Evolutionary conservation across 2,329 filamentous ascomycete species (phyloP).

Genomic region (Aspergillus sp.): DNA sequence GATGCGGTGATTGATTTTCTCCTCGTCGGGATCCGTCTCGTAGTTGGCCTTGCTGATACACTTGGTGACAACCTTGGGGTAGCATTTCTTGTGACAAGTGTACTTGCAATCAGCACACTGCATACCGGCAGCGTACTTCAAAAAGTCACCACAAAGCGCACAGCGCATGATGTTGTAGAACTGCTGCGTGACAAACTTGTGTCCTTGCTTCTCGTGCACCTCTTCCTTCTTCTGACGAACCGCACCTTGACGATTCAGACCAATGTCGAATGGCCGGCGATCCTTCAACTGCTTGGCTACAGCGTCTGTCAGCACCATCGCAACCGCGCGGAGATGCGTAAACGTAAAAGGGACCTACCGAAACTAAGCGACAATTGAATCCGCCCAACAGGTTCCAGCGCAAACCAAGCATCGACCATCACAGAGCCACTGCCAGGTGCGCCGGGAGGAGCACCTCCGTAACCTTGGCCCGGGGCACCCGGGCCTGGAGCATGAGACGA

Average conservation of each 20-base stretch:
- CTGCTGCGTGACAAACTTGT: conserved; percentile 98
- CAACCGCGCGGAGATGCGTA: background rate
- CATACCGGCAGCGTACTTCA: conserved; percentile 98
- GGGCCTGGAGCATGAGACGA: conserved; percentile 27
- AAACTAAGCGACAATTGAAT: conserved; percentile 92
- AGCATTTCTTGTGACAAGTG: conserved; percentile 98
- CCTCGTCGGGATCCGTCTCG: conserved; percentile 96
- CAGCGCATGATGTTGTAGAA: conserved; percentile 99
- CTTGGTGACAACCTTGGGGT: conserved; percentile 94
- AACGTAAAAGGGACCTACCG: conserved; percentile 41
- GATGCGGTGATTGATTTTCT: conserved; percentile 99
- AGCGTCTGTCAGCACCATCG: conserved; percentile 19
- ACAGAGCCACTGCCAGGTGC: conserved; percentile 32
- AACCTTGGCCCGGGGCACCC: conserved; percentile 27
- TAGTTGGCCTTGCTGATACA: conserved; percentile 99
- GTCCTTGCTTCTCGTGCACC: conserved; percentile 96
- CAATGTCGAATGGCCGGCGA: conserved; percentile 77
- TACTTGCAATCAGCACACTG: conserved; percentile 99
- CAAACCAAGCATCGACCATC: conserved; percentile 90
- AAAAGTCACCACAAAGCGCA: conserved; percentile 93
- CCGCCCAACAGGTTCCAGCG: conserved; percentile 87
- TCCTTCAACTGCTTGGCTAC: conserved; percentile 81
- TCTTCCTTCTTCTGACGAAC: conserved; percentile 98
- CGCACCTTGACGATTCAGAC: conserved; percentile 90
- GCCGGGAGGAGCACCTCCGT: conserved; percentile 28